phyloP scores from a whole-genome alignment of 2,329 filamentous ascomycete genomes.

The Lachnellula arida region DNA sequence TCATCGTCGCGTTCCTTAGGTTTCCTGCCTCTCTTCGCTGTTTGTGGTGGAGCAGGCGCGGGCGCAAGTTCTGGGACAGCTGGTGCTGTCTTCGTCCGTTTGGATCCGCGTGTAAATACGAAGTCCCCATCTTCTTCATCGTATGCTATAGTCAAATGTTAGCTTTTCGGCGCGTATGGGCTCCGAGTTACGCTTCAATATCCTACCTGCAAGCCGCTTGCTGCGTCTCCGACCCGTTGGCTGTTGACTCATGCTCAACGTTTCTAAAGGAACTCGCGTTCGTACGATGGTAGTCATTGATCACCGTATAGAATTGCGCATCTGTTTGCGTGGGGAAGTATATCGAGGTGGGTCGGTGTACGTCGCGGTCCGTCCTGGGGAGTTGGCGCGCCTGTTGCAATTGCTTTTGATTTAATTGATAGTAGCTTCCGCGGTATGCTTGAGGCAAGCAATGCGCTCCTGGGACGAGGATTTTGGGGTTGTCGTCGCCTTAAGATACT shows the following conservation, averaged over 20 bases:
- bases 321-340: conserved; percentile 19
- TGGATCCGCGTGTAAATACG: conserved; percentile 64
- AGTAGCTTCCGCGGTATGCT: neutral
- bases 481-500: conserved; percentile 14
- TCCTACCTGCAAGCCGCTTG: conserved; percentile 61
- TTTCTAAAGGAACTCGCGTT: conserved; percentile 59
- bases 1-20: conserved; percentile 36
- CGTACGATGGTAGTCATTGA: conserved; percentile 69
- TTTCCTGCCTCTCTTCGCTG: conserved; percentile 32
- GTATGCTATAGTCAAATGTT: conserved; percentile 39
- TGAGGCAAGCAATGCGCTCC: neutral
- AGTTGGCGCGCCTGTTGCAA: conserved; percentile 11
- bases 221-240: conserved; percentile 53
- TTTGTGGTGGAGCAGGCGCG: conserved; percentile 28
- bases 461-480: neutral
- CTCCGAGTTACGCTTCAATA: conserved; percentile 4
- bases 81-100: conserved; percentile 56
- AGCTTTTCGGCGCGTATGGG: conserved; percentile 7
- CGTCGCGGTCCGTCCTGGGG: conserved; percentile 3
- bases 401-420: conserved; percentile 26
- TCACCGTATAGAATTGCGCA: conserved; percentile 29
- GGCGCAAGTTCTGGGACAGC: conserved; percentile 38
- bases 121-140: conserved; percentile 78
- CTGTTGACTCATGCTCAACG: conserved; percentile 62
- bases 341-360: conserved; percentile 1